phyloP scores from a whole-genome alignment of 2,329 filamentous ascomycete species.

The Capronia americana region DNA sequence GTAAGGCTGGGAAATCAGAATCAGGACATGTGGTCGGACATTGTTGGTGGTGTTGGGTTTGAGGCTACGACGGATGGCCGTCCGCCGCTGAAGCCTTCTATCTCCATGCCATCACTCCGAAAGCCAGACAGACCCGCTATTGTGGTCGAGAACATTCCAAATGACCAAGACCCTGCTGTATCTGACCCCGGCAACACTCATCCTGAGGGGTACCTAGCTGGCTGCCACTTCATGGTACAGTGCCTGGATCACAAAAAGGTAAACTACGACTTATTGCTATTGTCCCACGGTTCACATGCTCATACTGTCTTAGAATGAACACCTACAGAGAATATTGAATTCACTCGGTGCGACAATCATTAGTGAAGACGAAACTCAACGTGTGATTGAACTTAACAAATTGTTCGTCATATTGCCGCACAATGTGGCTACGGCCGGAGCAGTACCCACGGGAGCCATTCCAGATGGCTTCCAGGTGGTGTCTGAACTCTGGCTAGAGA shows the following conservation, averaged over 20 bases:
- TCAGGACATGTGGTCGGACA: slow-evolving; percentile 88
- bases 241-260: slow-evolving; percentile 30
- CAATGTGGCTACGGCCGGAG: slow-evolving; percentile 44
- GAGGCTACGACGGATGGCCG: slow-evolving; percentile 36
- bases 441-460: slow-evolving; percentile 42
- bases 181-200: slow-evolving; percentile 30
- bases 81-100: slow-evolving; percentile 39
- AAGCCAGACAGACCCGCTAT: slow-evolving; percentile 17
- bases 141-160: neutral
- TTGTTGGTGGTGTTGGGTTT: slow-evolving; percentile 63
- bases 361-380: slow-evolving; percentile 45
- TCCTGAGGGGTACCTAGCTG: slow-evolving; percentile 8
- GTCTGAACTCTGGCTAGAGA: slow-evolving; percentile 93
- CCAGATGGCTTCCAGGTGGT: slow-evolving; percentile 53
- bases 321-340: slow-evolving; percentile 50
- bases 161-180: neutral
- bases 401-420: slow-evolving; percentile 56
- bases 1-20: slow-evolving; percentile 80
- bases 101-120: slow-evolving; percentile 32
- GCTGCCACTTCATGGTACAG: slow-evolving; percentile 25
- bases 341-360: slow-evolving; percentile 50
- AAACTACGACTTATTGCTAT: slow-evolving; percentile 13
- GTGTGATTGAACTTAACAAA: slow-evolving; percentile 7
- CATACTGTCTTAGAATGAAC: slow-evolving; percentile 19
- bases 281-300: neutral